Evolutionary conservation across 345 rosid species (phyloP).

Genomic region (Syzygium grande): DNA sequence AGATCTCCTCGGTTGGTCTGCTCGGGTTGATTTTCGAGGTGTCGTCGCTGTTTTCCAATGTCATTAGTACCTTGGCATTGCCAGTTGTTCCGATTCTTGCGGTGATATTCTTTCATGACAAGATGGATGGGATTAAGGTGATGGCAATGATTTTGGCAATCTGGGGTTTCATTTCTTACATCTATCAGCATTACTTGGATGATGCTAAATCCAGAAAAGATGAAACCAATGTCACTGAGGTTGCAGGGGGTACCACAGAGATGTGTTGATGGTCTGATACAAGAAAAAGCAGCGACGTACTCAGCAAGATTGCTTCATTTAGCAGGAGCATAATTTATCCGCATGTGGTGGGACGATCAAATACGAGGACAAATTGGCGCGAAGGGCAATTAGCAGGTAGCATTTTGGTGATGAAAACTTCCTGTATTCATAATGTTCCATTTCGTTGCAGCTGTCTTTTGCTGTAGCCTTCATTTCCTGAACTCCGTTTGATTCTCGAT

Average conservation of each 20-base stretch:
- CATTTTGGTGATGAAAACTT: not conserved
- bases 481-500: not conserved
- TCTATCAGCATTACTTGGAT: constrained; percentile 36
- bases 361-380: not conserved
- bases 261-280: not conserved
- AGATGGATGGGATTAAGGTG: constrained; percentile 47
- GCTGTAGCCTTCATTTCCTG: not conserved
- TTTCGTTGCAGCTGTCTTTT: not conserved
- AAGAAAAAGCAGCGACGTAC: not conserved
- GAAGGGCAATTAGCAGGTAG: not conserved
- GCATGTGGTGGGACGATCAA: not conserved
- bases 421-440: not conserved
- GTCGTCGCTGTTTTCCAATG: constrained; percentile 47
- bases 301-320: not conserved
- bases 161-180: constrained; percentile 47
- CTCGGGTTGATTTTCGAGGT: constrained; percentile 42
- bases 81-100: constrained; percentile 42
- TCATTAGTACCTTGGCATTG: constrained; percentile 35
- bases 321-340: not conserved
- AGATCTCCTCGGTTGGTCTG: constrained; percentile 29
- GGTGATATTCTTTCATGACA: constrained; percentile 42
- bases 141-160: constrained; percentile 39
- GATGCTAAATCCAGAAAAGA: constrained; percentile 8
- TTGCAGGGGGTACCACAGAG: not conserved
- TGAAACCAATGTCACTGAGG: not conserved